Conservation (phyloP, 129 eudicot genomes). For the Chrysanthemum lavandulifolium region DNA sequence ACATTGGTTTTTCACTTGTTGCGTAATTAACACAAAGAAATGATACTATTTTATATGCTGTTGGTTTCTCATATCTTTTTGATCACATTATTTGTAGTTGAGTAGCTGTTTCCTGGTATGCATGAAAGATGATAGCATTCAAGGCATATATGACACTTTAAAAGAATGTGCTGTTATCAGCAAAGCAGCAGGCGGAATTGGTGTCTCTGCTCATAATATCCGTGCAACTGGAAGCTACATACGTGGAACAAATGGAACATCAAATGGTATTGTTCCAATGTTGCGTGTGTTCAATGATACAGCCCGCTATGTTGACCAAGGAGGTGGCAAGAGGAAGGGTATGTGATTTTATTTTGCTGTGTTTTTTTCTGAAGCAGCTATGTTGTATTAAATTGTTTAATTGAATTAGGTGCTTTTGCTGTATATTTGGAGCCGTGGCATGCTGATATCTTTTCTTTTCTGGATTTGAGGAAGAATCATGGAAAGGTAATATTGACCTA, state of each 20-base stretch:
- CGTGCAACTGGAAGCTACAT: slow-evolving; percentile 97
- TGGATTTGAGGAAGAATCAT: slow-evolving; percentile 92
- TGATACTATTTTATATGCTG: neutral
- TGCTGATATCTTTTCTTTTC: slow-evolving; percentile 75
- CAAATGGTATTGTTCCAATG: slow-evolving; percentile 97
- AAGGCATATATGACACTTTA: slow-evolving; percentile 86
- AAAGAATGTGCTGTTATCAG: slow-evolving; percentile 97
- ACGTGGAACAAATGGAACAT: slow-evolving; percentile 97
- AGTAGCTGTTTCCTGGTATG: slow-evolving; percentile 95
- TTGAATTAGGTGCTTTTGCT: slow-evolving; percentile 81
- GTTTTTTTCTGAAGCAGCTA: neutral
- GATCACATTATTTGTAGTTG: slow-evolving; percentile 45
- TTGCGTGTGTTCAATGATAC: slow-evolving; percentile 92
- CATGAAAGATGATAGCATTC: slow-evolving; percentile 96
- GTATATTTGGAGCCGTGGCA: slow-evolving; percentile 99
- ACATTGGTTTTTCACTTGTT: neutral
- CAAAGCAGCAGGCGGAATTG: slow-evolving; percentile 97
- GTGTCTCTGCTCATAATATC: slow-evolving; percentile 87
- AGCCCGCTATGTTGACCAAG: slow-evolving; percentile 95
- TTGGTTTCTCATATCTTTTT: neutral
- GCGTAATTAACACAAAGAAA: neutral
- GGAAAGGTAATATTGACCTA: slow-evolving; percentile 56
- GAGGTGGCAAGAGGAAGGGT: slow-evolving; percentile 98
- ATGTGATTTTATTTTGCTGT: neutral
- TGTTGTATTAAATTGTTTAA: neutral